phyloP scores from a whole-genome alignment of 73 alveolate species.

The Paramecium caudatum region DNA sequence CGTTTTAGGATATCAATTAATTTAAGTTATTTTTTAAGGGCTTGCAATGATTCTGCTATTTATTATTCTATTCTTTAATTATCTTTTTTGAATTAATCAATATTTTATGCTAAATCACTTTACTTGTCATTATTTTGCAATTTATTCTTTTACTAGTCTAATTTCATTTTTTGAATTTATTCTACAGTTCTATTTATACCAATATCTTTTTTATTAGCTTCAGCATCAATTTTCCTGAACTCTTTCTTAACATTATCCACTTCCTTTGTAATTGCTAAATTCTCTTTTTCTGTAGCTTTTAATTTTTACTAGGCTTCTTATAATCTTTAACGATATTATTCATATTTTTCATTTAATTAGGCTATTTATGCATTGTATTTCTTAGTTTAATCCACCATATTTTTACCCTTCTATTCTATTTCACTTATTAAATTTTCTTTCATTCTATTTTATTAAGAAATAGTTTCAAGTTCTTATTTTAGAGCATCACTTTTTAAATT shows the following conservation, averaged over 20 bases:
- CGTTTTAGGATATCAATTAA: slow-evolving; percentile 55
- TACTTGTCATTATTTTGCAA: slow-evolving; percentile 21
- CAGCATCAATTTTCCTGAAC: slow-evolving; percentile 63
- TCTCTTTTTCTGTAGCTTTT: slow-evolving; percentile 28
- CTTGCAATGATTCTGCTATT: slow-evolving; percentile 17
- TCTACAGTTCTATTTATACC: slow-evolving; percentile 32
- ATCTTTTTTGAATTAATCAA: slow-evolving; percentile 23
- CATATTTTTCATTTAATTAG: slow-evolving; percentile 31
- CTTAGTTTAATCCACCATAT: slow-evolving; percentile 14
- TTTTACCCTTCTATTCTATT: slow-evolving; percentile 62
- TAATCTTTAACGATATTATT: slow-evolving; percentile 16
- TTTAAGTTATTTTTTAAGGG: slow-evolving; percentile 38
- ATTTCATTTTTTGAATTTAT: slow-evolving; percentile 19
- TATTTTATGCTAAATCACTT: neutral
- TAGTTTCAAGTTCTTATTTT: slow-evolving; percentile 21
- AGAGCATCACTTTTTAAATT: slow-evolving; percentile 32
- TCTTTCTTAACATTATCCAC: slow-evolving; percentile 27
- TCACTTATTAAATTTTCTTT: slow-evolving; percentile 58
- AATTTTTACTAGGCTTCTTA: neutral
- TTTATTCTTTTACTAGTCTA: slow-evolving; percentile 28
- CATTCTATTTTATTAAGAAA: slow-evolving; percentile 1
- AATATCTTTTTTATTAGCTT: slow-evolving; percentile 64
- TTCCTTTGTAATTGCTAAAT: slow-evolving; percentile 10
- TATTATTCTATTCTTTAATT: slow-evolving; percentile 58
- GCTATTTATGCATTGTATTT: slow-evolving; percentile 30